A percentile compares a stretch with the other conserved stretches of the same genome.
phyloP scores from a whole-genome alignment of 345 rosid species.

The Linum trigynum region DNA sequence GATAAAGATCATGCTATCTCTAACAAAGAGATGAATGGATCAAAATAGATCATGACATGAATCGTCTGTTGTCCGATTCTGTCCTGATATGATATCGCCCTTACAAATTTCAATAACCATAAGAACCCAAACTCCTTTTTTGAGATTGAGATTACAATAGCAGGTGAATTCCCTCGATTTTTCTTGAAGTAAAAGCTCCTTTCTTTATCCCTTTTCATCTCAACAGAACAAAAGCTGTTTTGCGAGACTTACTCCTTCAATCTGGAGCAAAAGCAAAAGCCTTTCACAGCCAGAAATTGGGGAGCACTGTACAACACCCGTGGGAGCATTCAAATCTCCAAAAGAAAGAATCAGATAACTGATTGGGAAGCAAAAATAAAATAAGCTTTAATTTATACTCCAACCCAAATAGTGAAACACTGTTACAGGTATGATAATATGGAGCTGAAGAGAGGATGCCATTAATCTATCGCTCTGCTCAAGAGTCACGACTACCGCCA shows the following conservation, averaged over 20 bases:
- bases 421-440: not conserved
- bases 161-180: not conserved
- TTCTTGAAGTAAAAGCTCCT: not conserved
- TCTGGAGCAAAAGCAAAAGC: too few species aligned
- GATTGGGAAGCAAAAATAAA: not conserved
- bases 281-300: too few species aligned
- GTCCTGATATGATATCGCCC: too few species aligned
- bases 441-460: not conserved
- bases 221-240: not conserved
- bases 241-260: too few species aligned
- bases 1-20: too few species aligned
- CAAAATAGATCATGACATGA: too few species aligned
- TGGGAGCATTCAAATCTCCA: not conserved
- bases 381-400: not conserved
- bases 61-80: too few species aligned
- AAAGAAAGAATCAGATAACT: not conserved
- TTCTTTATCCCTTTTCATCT: not conserved
- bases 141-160: not conserved
- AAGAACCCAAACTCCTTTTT: not conserved
- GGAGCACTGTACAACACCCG: not conserved
- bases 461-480: not conserved
- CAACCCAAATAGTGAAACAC: not conserved
- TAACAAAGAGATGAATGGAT: too few species aligned
- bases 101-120: too few species aligned
- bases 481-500: not conserved